Evolutionary conservation across 2,329 filamentous ascomycete genomes (phyloP), one percentile per base, ranked within the genome.

Genomic region (Aspergillus thermomutatus): DNA sequence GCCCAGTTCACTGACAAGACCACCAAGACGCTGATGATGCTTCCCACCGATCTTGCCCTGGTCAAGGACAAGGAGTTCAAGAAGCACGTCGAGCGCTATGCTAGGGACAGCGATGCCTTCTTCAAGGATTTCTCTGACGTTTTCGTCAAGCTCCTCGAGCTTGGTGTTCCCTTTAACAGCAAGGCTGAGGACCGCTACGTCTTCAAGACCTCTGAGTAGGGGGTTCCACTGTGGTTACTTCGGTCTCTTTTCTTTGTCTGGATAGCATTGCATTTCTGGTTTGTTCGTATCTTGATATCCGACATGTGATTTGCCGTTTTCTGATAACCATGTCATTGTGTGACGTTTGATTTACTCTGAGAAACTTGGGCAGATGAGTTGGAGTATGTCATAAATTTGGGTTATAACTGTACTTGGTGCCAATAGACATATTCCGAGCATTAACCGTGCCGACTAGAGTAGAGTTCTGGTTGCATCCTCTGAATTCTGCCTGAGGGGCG

Each of bases 11-110:
- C 96, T 79, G 92, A 97, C 79, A 89, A 90, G 80, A 85, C 82
- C 71, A 91, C 88, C 69, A 92, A 96, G 84, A 83, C 83, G 45
- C 80, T 97, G 68, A 97, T 99, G 94, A 97, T 99, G 93, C 81
- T 99, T 75, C 94, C 94, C 53, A 89, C 91, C 63, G 93, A 99
- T 72, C 87, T 95, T 78, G 89, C 88, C 55, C 82, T 97, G 55
- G 79, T 96, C 70, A 85, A 92, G 79, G 93, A 97, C 79, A 93
- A 93, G 84, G 82, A 81, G 64, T 95, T 97, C 83, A 86, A 84
- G 78, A 80, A 84, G 70, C 87, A 84, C 69, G 90, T 93, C 28
- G 87, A 96, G 76, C 86, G 87, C 75, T 97, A 97, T 73, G 92
- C 93, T 69, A 91, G 91, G 82, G 91, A 96, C 78, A 91, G 90